Evolutionary conservation across 768 basidiomycete genomes (phyloP).

Genomic region (Hortiboletus flavorubellus): DNA sequence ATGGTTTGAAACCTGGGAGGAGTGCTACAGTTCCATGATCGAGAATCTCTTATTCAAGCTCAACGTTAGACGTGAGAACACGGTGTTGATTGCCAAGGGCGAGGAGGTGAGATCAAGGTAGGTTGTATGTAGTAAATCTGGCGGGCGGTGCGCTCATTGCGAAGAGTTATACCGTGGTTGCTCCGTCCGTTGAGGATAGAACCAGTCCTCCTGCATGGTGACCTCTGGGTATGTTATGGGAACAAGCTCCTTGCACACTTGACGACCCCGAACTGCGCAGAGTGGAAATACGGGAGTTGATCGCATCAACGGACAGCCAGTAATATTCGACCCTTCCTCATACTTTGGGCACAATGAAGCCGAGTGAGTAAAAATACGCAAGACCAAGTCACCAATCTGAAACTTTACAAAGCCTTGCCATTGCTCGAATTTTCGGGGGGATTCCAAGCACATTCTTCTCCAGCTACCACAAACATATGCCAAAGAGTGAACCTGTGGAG

Average conservation of each 20-base stretch:
- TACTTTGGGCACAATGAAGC: slow-evolving; percentile 81
- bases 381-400: not conserved
- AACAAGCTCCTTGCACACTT: not conserved
- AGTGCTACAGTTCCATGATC: slow-evolving; percentile 62
- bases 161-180: slow-evolving; percentile 71
- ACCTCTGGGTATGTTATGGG: slow-evolving; percentile 62
- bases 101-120: slow-evolving; percentile 48
- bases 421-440: slow-evolving; percentile 78
- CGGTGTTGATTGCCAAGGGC: slow-evolving; percentile 49
- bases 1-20: slow-evolving; percentile 70
- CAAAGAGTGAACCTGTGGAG: slow-evolving; percentile 61
- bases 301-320: slow-evolving; percentile 47
- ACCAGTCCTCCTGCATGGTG: slow-evolving; percentile 75
- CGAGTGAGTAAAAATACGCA: slow-evolving; percentile 52
- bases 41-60: slow-evolving; percentile 53
- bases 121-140: slow-evolving; percentile 14
- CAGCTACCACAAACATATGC: slow-evolving; percentile 59
- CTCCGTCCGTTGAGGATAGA: slow-evolving; percentile 54
- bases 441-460: slow-evolving; percentile 61
- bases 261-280: slow-evolving; percentile 33
- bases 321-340: slow-evolving; percentile 77
- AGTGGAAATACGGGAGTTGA: slow-evolving; percentile 74
- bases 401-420: slow-evolving; percentile 52
- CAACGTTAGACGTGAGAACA: slow-evolving; percentile 37
- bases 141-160: slow-evolving; percentile 5